Evolutionary conservation across 352 stramenopile genomes (phyloP).

Genomic region (Phytophthora crassamura): DNA sequence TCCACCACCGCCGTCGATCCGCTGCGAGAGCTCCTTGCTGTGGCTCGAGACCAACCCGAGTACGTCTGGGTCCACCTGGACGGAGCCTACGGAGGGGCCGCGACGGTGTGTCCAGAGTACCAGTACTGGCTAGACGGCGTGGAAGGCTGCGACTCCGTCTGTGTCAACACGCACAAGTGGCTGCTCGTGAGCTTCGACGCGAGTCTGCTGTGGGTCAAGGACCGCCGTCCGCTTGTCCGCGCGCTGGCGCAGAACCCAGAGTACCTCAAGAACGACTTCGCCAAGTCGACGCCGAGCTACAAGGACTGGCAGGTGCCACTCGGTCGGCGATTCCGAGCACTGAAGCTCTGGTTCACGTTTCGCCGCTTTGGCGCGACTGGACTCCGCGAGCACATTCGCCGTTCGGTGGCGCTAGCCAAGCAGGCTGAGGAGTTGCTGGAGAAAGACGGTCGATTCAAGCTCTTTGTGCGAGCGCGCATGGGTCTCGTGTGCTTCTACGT

Average conservation of each 20-base stretch:
- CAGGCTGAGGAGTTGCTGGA: constrained; percentile 48
- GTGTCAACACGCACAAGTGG: constrained; percentile 84
- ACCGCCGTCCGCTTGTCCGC: constrained; percentile 59
- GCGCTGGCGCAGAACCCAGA: constrained; percentile 65
- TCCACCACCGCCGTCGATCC: constrained; percentile 67
- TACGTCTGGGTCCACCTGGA: constrained; percentile 72
- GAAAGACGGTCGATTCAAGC: constrained; percentile 55
- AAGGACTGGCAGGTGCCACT: constrained; percentile 83
- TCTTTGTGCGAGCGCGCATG: constrained; percentile 59
- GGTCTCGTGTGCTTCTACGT: constrained; percentile 72
- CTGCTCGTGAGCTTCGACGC: constrained; percentile 73
- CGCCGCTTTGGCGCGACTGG: constrained; percentile 66
- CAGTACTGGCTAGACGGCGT: constrained; percentile 55
- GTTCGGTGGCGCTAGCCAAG: constrained; percentile 54
- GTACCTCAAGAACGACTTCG: constrained; percentile 82
- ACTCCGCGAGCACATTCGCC: constrained; percentile 60
- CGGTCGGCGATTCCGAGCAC: constrained; percentile 67
- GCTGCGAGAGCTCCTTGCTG: constrained; percentile 44
- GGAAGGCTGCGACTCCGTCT: constrained; percentile 72
- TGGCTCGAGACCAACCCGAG: constrained; percentile 46
- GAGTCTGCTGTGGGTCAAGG: constrained; percentile 69
- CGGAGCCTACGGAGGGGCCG: constrained; percentile 66
- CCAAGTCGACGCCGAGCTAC: constrained; percentile 58
- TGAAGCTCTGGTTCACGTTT: constrained; percentile 82
- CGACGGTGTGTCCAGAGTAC: constrained; percentile 61